phyloP scores from a whole-genome alignment of 2,329 filamentous ascomycete genomes.

The Nemania sp. region DNA sequence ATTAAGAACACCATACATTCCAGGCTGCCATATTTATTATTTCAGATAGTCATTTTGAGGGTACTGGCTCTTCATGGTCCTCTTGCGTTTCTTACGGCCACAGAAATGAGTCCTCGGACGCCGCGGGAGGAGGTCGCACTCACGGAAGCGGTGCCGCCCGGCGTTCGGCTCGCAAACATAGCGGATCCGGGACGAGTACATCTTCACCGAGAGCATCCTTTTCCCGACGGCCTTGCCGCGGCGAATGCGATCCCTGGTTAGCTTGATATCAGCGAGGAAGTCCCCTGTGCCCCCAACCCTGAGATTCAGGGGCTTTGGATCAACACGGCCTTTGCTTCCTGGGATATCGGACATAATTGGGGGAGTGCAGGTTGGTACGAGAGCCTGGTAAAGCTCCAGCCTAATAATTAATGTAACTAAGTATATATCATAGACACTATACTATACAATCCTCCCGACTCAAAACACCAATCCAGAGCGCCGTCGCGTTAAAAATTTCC shows the following conservation, averaged over 20 bases:
- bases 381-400: too few species aligned
- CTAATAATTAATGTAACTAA: not conserved
- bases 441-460: not conserved
- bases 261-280: not conserved
- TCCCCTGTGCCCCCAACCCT: slow-evolving; percentile 6
- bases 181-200: not conserved
- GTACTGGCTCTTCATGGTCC: not conserved
- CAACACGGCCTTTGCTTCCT: not conserved
- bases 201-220: not conserved
- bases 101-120: not conserved
- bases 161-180: not conserved
- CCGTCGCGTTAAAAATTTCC: slow-evolving; percentile 35
- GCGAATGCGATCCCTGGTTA: not conserved
- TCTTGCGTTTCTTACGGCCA: not conserved
- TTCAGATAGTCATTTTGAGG: too few species aligned
- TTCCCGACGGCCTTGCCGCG: slow-evolving; percentile 1
- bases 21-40: slow-evolving; percentile 18
- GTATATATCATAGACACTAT: not conserved
- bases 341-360: not conserved
- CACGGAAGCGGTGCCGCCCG: not conserved
- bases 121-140: not conserved
- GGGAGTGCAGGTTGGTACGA: not conserved
- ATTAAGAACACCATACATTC: not conserved
- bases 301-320: not conserved
- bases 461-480: not conserved